Base-by-base conservation (phyloP, 2,329 filamentous ascomycete genomes). In the Xenoacremonium recifei region DNA sequence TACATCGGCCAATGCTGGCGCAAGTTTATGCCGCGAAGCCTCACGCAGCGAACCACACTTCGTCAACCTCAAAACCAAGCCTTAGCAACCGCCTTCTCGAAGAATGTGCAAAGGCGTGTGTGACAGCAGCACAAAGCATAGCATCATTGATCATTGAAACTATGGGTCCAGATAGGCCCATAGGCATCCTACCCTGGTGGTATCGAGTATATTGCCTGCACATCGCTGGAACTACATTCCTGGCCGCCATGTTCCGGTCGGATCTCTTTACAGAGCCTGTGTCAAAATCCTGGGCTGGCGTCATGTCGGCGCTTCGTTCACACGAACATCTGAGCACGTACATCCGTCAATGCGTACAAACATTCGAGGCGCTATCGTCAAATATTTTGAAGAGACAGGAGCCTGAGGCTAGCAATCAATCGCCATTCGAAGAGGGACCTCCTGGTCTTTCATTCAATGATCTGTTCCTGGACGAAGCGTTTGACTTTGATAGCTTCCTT, bases 181-280 rank as follows among this genome's bases (percentile, higher is more conserved):
- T 45, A 12, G 46, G 42, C 11, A 20, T 49, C 12, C 13, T 51
- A 11, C 37, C 38, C 1, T 53, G 50, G 50, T 51, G 50, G 50
- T 41, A 49, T n/a, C 40, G 48, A 16, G 29, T 51, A 15, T 53
- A 46, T 30, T 53, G 49, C 19, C 33, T 53, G 16, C 45, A 53
- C 19, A 47, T 49, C 21, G 48, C 48, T 5, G 48, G 48, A 4
- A 47, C 37, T 10, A 41, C 35, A 20, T 44, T 49, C 18, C 30
- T 53, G 12, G 48, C 50, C 3, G 43, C 50, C 11, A 49, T 61
- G 59, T 46, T 58, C 19, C 17, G 16, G 19, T 31, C 50, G 3
- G 55, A 60, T 4, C 40, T 60, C n/a, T 61, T 52, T 33, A 59
- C 48, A 1, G 39, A 49, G n/a, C 51, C 51, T 10, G 50, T 59